Base-by-base conservation (phyloP, 1,284 basidiomycete genomes). In the Tilletia walkeri region DNA sequence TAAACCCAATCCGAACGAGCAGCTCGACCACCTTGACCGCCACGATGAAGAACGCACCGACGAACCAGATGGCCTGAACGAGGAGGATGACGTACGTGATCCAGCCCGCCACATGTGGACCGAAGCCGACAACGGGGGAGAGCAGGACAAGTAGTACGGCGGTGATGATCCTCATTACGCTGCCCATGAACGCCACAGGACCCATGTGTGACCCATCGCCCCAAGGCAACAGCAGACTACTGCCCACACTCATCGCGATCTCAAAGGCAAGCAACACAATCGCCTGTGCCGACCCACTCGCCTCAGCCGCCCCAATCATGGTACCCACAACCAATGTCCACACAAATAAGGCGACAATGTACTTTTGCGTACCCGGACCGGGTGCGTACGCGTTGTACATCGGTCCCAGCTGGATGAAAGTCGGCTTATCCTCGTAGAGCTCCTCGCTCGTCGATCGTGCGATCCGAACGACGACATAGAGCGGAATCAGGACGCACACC, bases 131-230 rank as follows among this genome's bases (percentile, higher is more conserved):
- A 73, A 90, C 88, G 16, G 92, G 91, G 56, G 91, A 91, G 69
- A 98, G 85, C 73, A 97, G 92, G 76, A 98, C 90, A 66, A 96
- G 86, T 56, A 99, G 85, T 18, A 97, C 92, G 3, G 92, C 91
- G 36, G 94, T 89, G 20, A 94, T 90, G 79, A 97, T 94, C 75
- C 95, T 88, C 41, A 92, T 89, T 2, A 96, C 92, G 72, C 92
- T 94, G 75, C 95, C 90, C 78, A 96, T 86, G 85, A 96, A 95
- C 83, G 92, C 93, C 71, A 94, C 90, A 24, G 93, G 88, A 16
- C 94, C 95, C 95, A 97, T 97, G 75, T 93, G 92, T 1, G 95
- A 94, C 2, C 95, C 94, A 69, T 92, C 91, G 53, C 92, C 94
- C 95, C 95, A 98, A 18, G 95, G 94, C 70, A 95, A 87, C 93